A percentile compares a stretch with the other conserved stretches of the same genome.
Conservation (phyloP, 345 rosid genomes). For the Citrus medica region DNA sequence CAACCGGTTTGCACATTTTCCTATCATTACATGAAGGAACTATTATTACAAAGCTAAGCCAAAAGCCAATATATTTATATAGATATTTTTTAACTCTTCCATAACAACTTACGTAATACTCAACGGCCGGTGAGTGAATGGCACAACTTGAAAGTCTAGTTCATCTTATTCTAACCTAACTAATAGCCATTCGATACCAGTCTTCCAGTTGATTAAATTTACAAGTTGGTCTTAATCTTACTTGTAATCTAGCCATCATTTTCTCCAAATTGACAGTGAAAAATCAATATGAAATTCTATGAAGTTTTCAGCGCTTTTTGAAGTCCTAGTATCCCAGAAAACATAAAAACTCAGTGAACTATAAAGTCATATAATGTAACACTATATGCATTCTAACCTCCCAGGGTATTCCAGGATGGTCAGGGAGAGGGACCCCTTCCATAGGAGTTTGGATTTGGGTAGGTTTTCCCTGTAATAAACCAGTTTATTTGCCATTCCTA, state of each 20-base stretch:
- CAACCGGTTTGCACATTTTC: conserved; percentile 83
- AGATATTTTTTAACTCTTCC: not conserved
- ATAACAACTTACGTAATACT: not conserved
- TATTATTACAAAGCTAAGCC: not conserved
- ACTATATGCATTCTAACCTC: not conserved
- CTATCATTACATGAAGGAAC: conserved; percentile 32
- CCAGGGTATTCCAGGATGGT: not conserved
- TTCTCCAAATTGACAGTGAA: not conserved
- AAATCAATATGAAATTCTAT: too few species aligned
- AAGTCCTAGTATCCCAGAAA: not conserved
- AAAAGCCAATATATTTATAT: not conserved
- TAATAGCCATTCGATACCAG: not conserved
- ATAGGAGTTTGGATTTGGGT: not conserved
- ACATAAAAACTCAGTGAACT: not conserved
- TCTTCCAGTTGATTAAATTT: not conserved
- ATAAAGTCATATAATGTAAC: not conserved
- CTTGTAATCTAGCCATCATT: not conserved
- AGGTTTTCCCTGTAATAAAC: not conserved
- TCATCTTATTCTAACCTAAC: not conserved
- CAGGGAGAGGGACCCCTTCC: not conserved
- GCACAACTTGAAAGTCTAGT: not conserved
- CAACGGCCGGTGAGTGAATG: too few species aligned
- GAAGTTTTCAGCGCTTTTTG: not conserved
- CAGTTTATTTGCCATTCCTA: not conserved
- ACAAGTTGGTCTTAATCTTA: not conserved